A percentile compares a stretch with the other conserved stretches of the same genome.
Conservation (phyloP, 768 basidiomycete species). For the Hirschioporus abietinus region DNA sequence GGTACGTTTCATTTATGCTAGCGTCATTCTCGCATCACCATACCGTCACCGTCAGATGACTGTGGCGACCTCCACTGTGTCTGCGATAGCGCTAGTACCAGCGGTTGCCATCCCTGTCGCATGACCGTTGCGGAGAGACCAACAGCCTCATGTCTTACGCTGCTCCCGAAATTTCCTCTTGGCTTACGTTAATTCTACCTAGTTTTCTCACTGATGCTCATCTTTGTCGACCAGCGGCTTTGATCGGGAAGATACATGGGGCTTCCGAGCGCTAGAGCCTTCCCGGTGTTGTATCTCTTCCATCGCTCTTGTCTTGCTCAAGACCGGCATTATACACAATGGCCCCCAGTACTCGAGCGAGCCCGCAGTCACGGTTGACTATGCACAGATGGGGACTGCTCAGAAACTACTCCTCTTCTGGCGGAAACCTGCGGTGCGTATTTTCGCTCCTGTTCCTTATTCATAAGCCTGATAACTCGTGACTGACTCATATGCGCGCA, state of each 20-base stretch:
- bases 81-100: not conserved
- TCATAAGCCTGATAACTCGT: constrained; percentile 6
- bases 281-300: constrained; percentile 97
- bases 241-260: constrained; percentile 97
- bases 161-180: not conserved
- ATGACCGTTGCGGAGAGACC: not conserved
- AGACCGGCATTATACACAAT: constrained; percentile 89
- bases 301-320: constrained; percentile 94
- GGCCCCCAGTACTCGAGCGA: constrained; percentile 46
- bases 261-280: constrained; percentile 93
- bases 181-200: not conserved
- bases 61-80: constrained; percentile 1
- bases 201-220: not conserved
- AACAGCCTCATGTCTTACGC: not conserved
- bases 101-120: not conserved
- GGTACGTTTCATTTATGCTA: constrained; percentile 44
- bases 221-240: constrained; percentile 64
- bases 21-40: constrained; percentile 4
- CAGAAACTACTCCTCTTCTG: constrained; percentile 97
- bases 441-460: constrained; percentile 11
- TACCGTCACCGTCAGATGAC: not conserved
- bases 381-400: constrained; percentile 92
- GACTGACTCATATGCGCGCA: not conserved
- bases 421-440: constrained; percentile 96
- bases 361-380: constrained; percentile 77